Evolutionary conservation across 495 filamentous ascomycete genomes (phyloP).

Genomic region (Talaromyces nanjingensis): DNA sequence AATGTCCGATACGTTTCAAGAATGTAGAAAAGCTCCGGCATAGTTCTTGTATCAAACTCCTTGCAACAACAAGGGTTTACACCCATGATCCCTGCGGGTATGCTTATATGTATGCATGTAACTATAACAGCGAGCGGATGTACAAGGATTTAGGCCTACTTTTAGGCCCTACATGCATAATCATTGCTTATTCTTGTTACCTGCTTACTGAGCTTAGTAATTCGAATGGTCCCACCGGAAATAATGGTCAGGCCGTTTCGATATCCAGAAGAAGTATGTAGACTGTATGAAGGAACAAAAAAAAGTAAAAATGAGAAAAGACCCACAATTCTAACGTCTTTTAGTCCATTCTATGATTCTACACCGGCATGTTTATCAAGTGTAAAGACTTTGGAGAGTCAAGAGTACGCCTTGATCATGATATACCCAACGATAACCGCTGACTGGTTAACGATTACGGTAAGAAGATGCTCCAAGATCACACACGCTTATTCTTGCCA

Average conservation of each 20-base stretch:
- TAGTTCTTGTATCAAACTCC: neutral
- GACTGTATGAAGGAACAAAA: neutral
- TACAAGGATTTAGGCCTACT: neutral
- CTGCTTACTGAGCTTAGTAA: neutral
- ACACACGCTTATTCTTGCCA: neutral
- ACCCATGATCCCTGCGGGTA: neutral
- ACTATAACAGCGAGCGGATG: neutral
- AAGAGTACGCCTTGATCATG: neutral
- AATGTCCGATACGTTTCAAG: neutral
- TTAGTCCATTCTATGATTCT: neutral
- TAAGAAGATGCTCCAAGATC: neutral
- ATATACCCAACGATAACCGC: neutral
- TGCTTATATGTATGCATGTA: neutral
- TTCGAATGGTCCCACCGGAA: neutral
- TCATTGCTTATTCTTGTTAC: neutral
- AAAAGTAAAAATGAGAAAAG: neutral
- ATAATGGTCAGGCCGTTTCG: neutral
- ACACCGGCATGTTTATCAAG: neutral
- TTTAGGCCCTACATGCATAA: neutral
- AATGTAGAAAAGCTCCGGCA: neutral
- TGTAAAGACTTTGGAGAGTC: too few species aligned
- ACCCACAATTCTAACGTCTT: neutral
- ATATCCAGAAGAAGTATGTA: neutral
- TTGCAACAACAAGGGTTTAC: neutral
- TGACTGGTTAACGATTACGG: neutral